A percentile compares a stretch with the other conserved stretches of the same genome.
These are phyloP conservation scores for Thelonectria olida DNA, from an alignment of 2,329 filamentous ascomycete species.

Conservation along the genomic window DNA sequence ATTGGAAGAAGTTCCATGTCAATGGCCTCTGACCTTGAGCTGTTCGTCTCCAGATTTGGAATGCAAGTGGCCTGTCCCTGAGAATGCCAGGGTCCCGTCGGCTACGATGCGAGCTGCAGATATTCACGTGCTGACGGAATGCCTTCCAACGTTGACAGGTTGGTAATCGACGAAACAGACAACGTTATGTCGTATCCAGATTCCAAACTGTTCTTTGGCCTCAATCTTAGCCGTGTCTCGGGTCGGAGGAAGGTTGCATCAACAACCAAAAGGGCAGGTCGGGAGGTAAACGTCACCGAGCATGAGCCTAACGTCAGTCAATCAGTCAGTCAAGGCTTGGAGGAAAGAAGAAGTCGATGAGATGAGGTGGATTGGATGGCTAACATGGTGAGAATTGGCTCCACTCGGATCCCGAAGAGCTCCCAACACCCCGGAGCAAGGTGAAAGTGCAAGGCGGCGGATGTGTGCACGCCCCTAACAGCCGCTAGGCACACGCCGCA, in stretches of 20 bases:
- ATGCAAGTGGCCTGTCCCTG: background rate
- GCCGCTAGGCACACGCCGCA: slow-evolving; percentile 12
- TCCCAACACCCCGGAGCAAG: slow-evolving; percentile 34
- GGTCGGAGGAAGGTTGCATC: slow-evolving; percentile 15
- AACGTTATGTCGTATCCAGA: background rate
- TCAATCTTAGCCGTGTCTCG: slow-evolving; percentile 3
- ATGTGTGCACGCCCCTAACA: slow-evolving; percentile 1
- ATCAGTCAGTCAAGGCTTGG: background rate
- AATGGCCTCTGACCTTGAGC: background rate
- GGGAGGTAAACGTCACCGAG: slow-evolving; percentile 7
- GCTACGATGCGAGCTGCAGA: background rate
- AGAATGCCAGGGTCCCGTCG: background rate
- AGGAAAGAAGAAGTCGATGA: background rate
- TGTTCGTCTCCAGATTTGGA: background rate
- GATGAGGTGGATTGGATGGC: background rate
- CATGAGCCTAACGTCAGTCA: no score
- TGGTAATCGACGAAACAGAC: background rate
- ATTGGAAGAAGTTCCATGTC: no score
- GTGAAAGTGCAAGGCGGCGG: background rate
- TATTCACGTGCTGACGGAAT: background rate
- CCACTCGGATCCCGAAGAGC: slow-evolving; percentile 27
- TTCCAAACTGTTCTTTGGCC: background rate
- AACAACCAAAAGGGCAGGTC: background rate
- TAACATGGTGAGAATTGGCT: slow-evolving; percentile 19
- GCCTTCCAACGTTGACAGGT: no score